Conservation (phyloP, 345 rosid species). For the Citrus trifoliata region DNA sequence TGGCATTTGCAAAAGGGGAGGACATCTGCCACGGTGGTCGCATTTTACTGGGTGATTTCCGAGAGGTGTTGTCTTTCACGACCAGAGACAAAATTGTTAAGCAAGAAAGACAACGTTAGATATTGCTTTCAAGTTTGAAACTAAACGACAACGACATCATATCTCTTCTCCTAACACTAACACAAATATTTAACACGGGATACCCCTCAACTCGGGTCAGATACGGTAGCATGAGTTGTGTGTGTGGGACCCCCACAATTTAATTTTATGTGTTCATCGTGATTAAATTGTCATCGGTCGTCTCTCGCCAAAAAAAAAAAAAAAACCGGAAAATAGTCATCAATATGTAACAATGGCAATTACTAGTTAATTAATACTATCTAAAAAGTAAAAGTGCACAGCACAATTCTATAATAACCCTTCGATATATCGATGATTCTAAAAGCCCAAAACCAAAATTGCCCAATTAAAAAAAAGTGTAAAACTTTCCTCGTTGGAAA, state of each 20-base stretch:
- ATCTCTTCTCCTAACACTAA: background rate
- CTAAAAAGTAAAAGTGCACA: too few species aligned
- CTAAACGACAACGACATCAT: background rate
- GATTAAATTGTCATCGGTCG: background rate
- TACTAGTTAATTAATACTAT: too few species aligned
- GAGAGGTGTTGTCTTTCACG: background rate
- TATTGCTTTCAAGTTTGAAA: constrained; percentile 6
- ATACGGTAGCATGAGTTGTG: background rate
- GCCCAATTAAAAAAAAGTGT: too few species aligned
- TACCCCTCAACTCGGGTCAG: background rate
- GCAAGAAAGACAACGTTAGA: constrained; percentile 10
- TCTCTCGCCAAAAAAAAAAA: too few species aligned
- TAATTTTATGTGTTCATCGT: background rate
- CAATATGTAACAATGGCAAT: too few species aligned
- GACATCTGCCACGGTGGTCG: background rate
- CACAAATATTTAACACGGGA: background rate
- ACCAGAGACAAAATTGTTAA: constrained; percentile 11
- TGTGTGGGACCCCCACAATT: background rate
- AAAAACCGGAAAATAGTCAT: too few species aligned
- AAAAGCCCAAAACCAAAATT: too few species aligned
- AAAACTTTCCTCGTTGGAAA: too few species aligned
- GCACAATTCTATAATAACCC: too few species aligned
- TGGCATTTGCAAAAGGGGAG: background rate
- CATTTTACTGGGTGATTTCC: background rate
- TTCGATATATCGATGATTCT: too few species aligned